Conservation (phyloP, 2,329 filamentous ascomycete species). For the Ophiocordyceps sinensis region DNA sequence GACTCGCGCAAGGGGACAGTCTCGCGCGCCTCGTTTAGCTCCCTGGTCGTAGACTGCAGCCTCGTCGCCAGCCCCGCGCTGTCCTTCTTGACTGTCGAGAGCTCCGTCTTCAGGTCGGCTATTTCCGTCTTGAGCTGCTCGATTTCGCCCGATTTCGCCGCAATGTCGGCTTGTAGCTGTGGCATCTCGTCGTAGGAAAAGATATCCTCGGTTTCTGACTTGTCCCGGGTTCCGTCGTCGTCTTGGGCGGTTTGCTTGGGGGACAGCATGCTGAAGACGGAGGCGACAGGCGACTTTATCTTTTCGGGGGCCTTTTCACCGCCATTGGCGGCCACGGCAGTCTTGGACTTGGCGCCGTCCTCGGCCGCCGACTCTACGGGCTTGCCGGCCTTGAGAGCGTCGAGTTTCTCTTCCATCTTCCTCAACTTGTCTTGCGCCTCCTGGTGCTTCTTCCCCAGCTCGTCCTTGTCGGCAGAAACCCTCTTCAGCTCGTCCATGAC, state of each 20-base stretch:
- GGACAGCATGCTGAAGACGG: conserved; percentile 34
- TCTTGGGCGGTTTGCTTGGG: conserved; percentile 26
- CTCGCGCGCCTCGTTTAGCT: conserved; percentile 37
- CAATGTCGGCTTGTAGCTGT: conserved; percentile 60
- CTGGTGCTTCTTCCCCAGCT: conserved; percentile 62
- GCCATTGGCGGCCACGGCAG: not conserved
- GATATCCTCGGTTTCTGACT: conserved; percentile 46
- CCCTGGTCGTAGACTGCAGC: conserved; percentile 51
- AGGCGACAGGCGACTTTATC: conserved; percentile 31
- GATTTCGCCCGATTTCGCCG: conserved; percentile 56
- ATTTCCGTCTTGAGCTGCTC: conserved; percentile 57
- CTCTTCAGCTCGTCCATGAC: conserved; percentile 86
- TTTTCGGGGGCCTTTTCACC: conserved; percentile 1
- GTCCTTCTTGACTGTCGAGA: conserved; percentile 58
- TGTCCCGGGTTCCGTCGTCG: conserved; percentile 16
- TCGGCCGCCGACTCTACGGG: conserved; percentile 11
- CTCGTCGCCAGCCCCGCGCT: conserved; percentile 50
- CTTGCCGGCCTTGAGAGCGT: conserved; percentile 26
- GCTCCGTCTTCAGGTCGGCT: conserved; percentile 50
- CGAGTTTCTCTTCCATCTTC: conserved; percentile 49
- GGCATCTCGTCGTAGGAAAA: conserved; percentile 90
- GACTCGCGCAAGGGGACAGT: conserved; percentile 24
- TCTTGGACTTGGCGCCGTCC: conserved; percentile 14
- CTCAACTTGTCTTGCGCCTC: conserved; percentile 49
- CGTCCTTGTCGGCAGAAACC: conserved; percentile 68